Conservation (phyloP, 2,329 filamentous ascomycete genomes). For the Uncinocarpus reesii region DNA sequence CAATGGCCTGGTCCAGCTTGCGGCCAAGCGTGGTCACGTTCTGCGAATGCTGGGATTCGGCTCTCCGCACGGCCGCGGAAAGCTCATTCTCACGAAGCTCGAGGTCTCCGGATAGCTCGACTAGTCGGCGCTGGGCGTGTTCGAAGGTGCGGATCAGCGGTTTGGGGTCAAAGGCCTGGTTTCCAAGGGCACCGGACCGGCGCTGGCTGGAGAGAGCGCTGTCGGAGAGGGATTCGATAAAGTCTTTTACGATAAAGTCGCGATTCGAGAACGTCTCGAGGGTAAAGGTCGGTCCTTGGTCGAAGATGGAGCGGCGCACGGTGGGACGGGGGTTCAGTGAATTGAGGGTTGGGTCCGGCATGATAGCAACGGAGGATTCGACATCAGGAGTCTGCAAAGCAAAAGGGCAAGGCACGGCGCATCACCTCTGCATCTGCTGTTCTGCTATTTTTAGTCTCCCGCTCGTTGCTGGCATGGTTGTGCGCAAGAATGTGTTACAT, state of each 20-base stretch:
- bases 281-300: constrained; percentile 70
- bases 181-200: constrained; percentile 53
- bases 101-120: constrained; percentile 59
- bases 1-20: constrained; percentile 85
- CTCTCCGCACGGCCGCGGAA: constrained; percentile 75
- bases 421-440: constrained; percentile 4
- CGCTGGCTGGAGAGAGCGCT: constrained; percentile 63
- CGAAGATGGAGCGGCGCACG: constrained; percentile 53
- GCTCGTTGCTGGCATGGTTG: neutral
- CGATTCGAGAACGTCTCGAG: constrained; percentile 79
- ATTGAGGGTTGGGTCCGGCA: constrained; percentile 27
- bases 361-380: constrained; percentile 21
- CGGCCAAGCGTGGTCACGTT: constrained; percentile 78
- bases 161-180: constrained; percentile 75
- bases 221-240: constrained; percentile 86
- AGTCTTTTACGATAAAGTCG: constrained; percentile 97
- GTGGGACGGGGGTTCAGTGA: constrained; percentile 10
- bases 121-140: constrained; percentile 46
- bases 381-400: constrained; percentile 9
- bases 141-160: constrained; percentile 94
- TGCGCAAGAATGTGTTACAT: neutral
- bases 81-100: constrained; percentile 86
- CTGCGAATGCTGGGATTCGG: constrained; percentile 83
- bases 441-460: neutral
- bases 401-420: neutral